A percentile compares a stretch with the other conserved stretches of the same genome.
phyloP scores from a whole-genome alignment of 192 early-diverging fungal species.

The Linnemannia zychae region DNA sequence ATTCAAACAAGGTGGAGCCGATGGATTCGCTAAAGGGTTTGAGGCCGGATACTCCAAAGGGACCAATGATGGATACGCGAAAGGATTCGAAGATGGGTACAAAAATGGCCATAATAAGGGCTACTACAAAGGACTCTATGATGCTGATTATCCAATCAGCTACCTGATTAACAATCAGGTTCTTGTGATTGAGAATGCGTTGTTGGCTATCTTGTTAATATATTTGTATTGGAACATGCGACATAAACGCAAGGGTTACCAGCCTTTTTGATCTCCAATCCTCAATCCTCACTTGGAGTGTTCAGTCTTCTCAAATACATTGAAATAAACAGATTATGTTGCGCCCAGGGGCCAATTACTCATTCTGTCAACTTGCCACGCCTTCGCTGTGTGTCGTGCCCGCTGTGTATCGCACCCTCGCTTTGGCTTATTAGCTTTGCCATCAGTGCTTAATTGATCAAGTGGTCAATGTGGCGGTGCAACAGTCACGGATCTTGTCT shows the following conservation, averaged over 20 bases:
- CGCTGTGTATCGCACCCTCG: too few species aligned
- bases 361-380: too few species aligned
- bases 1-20: neutral
- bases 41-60: neutral
- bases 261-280: slow-evolving; percentile 7
- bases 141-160: slow-evolving; percentile 27
- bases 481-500: too few species aligned
- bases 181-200: slow-evolving; percentile 19
- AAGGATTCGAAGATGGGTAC: slow-evolving; percentile 18
- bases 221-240: slow-evolving; percentile 7
- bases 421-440: too few species aligned
- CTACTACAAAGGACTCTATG: slow-evolving; percentile 25
- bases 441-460: too few species aligned
- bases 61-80: neutral
- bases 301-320: neutral
- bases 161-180: slow-evolving; percentile 31
- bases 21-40: neutral
- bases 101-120: slow-evolving; percentile 30
- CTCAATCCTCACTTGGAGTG: neutral
- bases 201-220: neutral
- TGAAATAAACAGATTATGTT: slow-evolving; percentile 17
- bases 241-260: slow-evolving; percentile 12
- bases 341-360: too few species aligned
- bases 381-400: too few species aligned
- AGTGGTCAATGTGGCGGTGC: too few species aligned